Conservation (phyloP, 768 basidiomycete genomes). For the Boletus sp. region DNA sequence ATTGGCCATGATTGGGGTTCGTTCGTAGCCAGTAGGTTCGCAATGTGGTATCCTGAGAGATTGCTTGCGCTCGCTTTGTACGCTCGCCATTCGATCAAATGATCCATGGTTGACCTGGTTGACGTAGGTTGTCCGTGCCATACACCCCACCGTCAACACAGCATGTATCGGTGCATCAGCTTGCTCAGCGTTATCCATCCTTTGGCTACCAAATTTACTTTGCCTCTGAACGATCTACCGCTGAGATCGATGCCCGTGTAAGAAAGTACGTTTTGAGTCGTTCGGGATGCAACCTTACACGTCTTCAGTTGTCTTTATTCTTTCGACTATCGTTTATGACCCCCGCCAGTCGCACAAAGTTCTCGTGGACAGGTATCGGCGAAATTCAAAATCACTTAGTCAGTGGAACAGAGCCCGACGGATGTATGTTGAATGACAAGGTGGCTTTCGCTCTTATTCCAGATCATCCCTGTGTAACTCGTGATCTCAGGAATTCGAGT, state of each 20-base stretch:
- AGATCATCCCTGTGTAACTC: background rate
- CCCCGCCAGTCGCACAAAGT: background rate
- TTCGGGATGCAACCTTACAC: conserved; percentile 10
- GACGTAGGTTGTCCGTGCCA: conserved; percentile 59
- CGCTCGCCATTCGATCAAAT: conserved; percentile 20
- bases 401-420: conserved; percentile 1
- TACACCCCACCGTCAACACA: conserved; percentile 56
- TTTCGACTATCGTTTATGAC: conserved; percentile 13
- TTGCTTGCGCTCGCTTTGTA: conserved; percentile 60
- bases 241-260: conserved; percentile 59
- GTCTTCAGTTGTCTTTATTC: conserved; percentile 27
- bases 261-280: conserved; percentile 7
- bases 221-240: conserved; percentile 47
- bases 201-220: conserved; percentile 72
- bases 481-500: conserved; percentile 51
- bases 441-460: conserved; percentile 6
- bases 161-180: conserved; percentile 50
- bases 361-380: background rate
- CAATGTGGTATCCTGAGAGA: conserved; percentile 69
- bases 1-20: conserved; percentile 86
- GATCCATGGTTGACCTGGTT: background rate
- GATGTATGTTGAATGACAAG: conserved; percentile 20
- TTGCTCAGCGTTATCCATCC: conserved; percentile 52
- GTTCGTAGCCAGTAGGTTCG: conserved; percentile 60
- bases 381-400: conserved; percentile 11